These are phyloP conservation scores for Flammula alnicola DNA, from an alignment of 1,284 basidiomycete genomes.

Conservation along the genomic window DNA sequence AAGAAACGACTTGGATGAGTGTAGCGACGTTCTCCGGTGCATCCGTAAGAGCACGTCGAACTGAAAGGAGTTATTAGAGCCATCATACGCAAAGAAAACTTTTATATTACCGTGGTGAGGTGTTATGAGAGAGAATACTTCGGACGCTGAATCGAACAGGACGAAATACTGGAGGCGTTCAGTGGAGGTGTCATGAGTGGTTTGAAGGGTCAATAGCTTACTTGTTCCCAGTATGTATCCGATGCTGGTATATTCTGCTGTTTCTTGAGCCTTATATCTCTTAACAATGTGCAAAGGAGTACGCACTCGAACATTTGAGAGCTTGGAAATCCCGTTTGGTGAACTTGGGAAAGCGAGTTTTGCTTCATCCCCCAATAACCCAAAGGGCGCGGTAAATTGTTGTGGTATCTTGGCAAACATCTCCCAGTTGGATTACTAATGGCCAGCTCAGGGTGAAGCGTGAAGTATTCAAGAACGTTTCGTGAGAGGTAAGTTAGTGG, in stretches of 20 bases:
- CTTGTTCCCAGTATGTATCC: constrained; percentile 87
- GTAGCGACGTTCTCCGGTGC: constrained; percentile 87
- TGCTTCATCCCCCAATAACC: constrained; percentile 83
- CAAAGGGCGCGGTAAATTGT: constrained; percentile 74
- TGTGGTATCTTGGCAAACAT: constrained; percentile 74
- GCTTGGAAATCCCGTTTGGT: constrained; percentile 75
- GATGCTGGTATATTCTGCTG: constrained; percentile 70
- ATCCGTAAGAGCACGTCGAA: constrained; percentile 79
- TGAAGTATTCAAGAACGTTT: too few species aligned
- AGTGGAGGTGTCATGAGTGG: constrained; percentile 15
- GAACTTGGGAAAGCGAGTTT: constrained; percentile 88
- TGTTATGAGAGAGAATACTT: constrained; percentile 87
- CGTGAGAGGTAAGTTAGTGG: not conserved
- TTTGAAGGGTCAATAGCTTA: constrained; percentile 37
- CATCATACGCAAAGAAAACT: not conserved
- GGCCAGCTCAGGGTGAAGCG: too few species aligned
- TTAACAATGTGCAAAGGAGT: not conserved
- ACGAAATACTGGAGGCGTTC: constrained; percentile 65
- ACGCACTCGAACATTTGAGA: constrained; percentile 72
- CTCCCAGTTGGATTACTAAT: too few species aligned
- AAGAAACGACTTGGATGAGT: constrained; percentile 75
- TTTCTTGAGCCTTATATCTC: not conserved
- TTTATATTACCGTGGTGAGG: constrained; percentile 84
- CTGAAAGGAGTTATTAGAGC: constrained; percentile 40
- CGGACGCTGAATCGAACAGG: constrained; percentile 85